Percentiles rank a stretch among this genome's conserved stretches.
phyloP scores from a whole-genome alignment of 495 filamentous ascomycete genomes.

The Aspergillus ellipticus region DNA sequence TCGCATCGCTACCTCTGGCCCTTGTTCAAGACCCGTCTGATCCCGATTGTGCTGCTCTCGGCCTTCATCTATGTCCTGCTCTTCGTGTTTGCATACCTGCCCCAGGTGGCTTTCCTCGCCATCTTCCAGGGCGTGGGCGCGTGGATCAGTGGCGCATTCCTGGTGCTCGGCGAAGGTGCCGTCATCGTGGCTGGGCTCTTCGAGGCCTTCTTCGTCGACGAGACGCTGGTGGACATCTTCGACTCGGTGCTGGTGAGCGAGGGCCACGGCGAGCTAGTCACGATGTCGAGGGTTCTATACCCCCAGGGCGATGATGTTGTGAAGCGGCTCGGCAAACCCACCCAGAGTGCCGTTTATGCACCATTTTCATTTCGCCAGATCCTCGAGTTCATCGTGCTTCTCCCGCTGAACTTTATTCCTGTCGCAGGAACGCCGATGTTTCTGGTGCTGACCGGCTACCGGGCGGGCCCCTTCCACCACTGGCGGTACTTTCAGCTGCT shows the following conservation, averaged over 20 bases:
- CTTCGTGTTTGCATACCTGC: slow-evolving; percentile 59
- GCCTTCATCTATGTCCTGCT: slow-evolving; percentile 57
- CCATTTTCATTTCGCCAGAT: slow-evolving; percentile 75
- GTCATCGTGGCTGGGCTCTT: slow-evolving; percentile 59
- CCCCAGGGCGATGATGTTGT: slow-evolving; percentile 50
- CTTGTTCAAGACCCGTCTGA: slow-evolving; percentile 53
- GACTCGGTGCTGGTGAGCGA: slow-evolving; percentile 60
- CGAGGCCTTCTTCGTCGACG: slow-evolving; percentile 66
- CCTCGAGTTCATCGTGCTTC: slow-evolving; percentile 65
- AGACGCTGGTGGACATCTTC: slow-evolving; percentile 66
- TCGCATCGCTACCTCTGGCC: slow-evolving; percentile 62
- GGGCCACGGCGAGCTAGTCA: slow-evolving; percentile 55
- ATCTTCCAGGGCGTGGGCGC: slow-evolving; percentile 58
- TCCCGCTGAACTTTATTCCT: slow-evolving; percentile 65
- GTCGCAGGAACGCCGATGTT: slow-evolving; percentile 62
- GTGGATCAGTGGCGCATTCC: slow-evolving; percentile 60
- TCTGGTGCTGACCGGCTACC: slow-evolving; percentile 58
- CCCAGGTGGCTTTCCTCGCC: slow-evolving; percentile 60
- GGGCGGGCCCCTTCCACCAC: slow-evolving; percentile 63
- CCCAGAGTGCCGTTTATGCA: slow-evolving; percentile 54
- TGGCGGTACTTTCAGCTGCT: slow-evolving; percentile 63
- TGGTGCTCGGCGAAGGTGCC: slow-evolving; percentile 64
- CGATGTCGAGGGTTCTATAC: slow-evolving; percentile 50
- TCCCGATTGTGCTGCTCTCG: slow-evolving; percentile 57
- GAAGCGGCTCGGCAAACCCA: slow-evolving; percentile 56